Evolutionary conservation across 768 basidiomycete species (phyloP).

Genomic region (Russula ochroleuca): DNA sequence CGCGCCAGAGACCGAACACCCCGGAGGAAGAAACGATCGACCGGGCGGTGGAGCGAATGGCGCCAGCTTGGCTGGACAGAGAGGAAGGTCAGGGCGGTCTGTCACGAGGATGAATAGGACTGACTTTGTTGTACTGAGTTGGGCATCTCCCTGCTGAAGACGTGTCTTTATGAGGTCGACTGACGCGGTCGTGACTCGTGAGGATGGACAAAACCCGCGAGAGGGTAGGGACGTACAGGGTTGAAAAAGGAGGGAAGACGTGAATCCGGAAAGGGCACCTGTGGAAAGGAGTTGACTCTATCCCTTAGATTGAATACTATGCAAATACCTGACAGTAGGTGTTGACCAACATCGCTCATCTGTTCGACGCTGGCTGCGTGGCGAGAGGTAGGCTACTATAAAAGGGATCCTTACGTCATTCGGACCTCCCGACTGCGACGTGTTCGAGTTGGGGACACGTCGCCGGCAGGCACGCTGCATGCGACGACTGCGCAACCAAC

Average conservation of each 20-base stretch:
- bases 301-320: not conserved
- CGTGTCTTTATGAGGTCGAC: slow-evolving; percentile 93
- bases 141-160: slow-evolving; percentile 73
- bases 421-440: not conserved
- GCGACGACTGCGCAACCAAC: not conserved
- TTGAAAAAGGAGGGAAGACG: slow-evolving; percentile 69
- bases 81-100: not conserved
- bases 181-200: slow-evolving; percentile 30
- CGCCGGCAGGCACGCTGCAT: not conserved
- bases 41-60: slow-evolving; percentile 49
- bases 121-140: slow-evolving; percentile 30
- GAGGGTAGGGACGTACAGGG: slow-evolving; percentile 38
- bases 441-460: not conserved
- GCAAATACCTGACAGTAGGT: slow-evolving; percentile 54
- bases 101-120: slow-evolving; percentile 35
- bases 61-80: slow-evolving; percentile 35
- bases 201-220: not conserved
- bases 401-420: slow-evolving; percentile 4
- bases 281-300: not conserved
- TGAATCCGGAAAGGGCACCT: slow-evolving; percentile 79
- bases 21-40: slow-evolving; percentile 64
- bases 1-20: slow-evolving; percentile 76
- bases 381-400: not conserved
- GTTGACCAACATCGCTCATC: slow-evolving; percentile 68
- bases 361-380: too few species aligned